These are phyloP conservation scores for Microstegium vimineum DNA, from an alignment of 176 grass and related monocot genomes.

Conservation along the genomic window DNA sequence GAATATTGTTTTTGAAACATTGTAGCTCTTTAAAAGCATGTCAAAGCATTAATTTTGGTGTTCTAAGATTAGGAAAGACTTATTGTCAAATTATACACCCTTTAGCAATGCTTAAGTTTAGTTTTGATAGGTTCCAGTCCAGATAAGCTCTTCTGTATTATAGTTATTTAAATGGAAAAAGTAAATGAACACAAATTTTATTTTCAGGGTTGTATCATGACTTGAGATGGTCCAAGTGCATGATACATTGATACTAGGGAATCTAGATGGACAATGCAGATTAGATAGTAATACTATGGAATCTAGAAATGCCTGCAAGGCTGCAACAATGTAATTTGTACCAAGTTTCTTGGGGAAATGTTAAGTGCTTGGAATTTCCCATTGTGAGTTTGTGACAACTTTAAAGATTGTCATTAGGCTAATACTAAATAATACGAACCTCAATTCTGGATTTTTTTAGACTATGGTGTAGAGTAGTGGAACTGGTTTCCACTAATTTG, in stretches of 20 bases:
- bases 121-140: constrained; percentile 4
- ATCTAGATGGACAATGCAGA: neutral
- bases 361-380: neutral
- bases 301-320: neutral
- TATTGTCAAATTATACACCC: neutral
- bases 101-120: neutral
- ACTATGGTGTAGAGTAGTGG: neutral
- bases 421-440: neutral
- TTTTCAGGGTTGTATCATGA: neutral
- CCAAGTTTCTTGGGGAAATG: neutral
- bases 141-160: neutral
- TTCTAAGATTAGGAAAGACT: neutral
- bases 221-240: neutral
- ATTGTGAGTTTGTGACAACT: neutral
- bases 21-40: neutral
- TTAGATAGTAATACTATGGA: neutral
- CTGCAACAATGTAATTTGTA: neutral
- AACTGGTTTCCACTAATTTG: neutral
- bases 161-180: neutral
- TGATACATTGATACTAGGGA: neutral
- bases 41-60: neutral
- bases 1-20: neutral
- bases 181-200: neutral
- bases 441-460: neutral
- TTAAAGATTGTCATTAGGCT: neutral